Conservation (phyloP, 2,329 filamentous ascomycete genomes). For the Fusarium sp. region DNA sequence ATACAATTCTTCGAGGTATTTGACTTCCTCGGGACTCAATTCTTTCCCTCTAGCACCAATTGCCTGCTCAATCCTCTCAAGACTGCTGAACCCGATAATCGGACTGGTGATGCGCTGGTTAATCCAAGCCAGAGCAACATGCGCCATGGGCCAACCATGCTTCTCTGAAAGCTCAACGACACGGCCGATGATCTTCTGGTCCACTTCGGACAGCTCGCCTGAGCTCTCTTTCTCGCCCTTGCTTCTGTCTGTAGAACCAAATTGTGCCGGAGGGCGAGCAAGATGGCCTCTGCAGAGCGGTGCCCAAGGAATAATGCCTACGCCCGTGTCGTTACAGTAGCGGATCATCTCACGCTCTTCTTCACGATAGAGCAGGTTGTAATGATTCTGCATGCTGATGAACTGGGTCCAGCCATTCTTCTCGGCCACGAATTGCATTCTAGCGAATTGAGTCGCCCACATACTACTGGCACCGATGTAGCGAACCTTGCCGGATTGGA, state of each 20-base stretch:
- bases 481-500: slow-evolving; percentile 69
- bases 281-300: slow-evolving; percentile 40
- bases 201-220: slow-evolving; percentile 24
- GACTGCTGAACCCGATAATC: slow-evolving; percentile 36
- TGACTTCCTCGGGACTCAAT: slow-evolving; percentile 16
- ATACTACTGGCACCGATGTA: slow-evolving; percentile 66
- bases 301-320: slow-evolving; percentile 41
- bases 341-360: slow-evolving; percentile 66
- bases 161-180: slow-evolving; percentile 28
- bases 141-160: slow-evolving; percentile 35
- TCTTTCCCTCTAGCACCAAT: slow-evolving; percentile 25
- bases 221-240: slow-evolving; percentile 29
- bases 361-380: slow-evolving; percentile 70
- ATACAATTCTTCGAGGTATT: slow-evolving; percentile 38
- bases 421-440: slow-evolving; percentile 67
- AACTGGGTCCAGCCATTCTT: slow-evolving; percentile 71
- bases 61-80: slow-evolving; percentile 40
- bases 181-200: slow-evolving; percentile 24
- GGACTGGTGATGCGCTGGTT: slow-evolving; percentile 29
- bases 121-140: slow-evolving; percentile 40
- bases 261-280: slow-evolving; percentile 17
- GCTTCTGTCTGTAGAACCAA: slow-evolving; percentile 32
- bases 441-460: slow-evolving; percentile 62
- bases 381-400: slow-evolving; percentile 70
- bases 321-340: slow-evolving; percentile 57